Evolutionary conservation across 2,329 filamentous ascomycete genomes (phyloP), one percentile per base, ranked within the genome.

Genomic region (Fusarium sp.): DNA sequence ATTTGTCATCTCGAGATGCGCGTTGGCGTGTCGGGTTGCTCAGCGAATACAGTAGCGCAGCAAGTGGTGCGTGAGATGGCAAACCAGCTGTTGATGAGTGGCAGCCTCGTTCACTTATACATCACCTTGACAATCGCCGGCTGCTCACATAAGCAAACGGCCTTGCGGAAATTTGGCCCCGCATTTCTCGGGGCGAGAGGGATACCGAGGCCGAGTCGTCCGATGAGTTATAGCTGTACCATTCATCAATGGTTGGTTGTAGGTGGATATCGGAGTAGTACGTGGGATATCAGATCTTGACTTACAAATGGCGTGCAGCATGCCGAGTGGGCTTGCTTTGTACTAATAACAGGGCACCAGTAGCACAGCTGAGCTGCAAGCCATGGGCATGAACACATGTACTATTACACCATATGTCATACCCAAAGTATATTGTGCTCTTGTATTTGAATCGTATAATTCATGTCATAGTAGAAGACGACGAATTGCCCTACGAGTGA

Each of bases 1-100:
- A 29, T 65, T 65, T 27, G 89, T 88, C 91, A 94, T 93, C 39
- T 41, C 71, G 23, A 43, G 31, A 33, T n/a, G 13, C 9, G 35
- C 36, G 19, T 46, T 50, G 41, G 15, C 50, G 21, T 41, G 39
- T 59, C 41, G 33, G 61, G 47, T 39, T 25, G 10, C 36, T 14
- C 17, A 17, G 7, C 13, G 9, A 13, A 42, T 7, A 19, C 19
- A 19, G 19, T 4, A 8, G 7, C 13, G 19, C 19, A 8, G 7
- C 13, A 15, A n/a, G 13, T 32, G 25, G 17, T 48, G 13, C 27
- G 46, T 42, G 17, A 32, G 33, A 41, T 36, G 31, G 15, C 10
- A 6, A 13, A 41, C 14, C 23, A 14, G 6, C 36, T 14, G 19
- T 19, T 11, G 36, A 42, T 45, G 35, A 45, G 42, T 31, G 6